phyloP scores from a whole-genome alignment of 371 early-diverging fungal species.

The Basidiobolus meristosporus region DNA sequence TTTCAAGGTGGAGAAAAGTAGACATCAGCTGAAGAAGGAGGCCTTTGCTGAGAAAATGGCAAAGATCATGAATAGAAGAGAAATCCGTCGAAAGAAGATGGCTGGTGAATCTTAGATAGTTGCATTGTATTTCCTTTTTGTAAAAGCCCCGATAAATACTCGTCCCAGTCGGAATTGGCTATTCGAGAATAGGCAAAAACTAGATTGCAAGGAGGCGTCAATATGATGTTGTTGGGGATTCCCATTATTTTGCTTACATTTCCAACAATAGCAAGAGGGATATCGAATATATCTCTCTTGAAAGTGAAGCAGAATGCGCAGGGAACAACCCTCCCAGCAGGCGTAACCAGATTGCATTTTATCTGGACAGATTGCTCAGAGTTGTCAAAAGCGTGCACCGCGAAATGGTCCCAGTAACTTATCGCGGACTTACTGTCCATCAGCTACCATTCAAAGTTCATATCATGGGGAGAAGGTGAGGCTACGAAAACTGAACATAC shows the following conservation, averaged over 20 bases:
- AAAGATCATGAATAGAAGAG: no score
- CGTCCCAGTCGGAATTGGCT: no score
- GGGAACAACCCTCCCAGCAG: constrained; percentile 41
- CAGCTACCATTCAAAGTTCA: constrained; percentile 20
- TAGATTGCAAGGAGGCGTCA: background rate
- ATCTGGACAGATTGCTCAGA: constrained; percentile 61
- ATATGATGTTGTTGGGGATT: background rate
- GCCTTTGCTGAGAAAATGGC: no score
- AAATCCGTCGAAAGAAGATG: no score
- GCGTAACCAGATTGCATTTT: constrained; percentile 47
- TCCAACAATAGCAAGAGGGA: no score
- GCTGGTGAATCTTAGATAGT: no score
- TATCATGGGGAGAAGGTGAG: background rate
- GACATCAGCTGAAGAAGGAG: no score
- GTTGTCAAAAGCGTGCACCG: constrained; percentile 73
- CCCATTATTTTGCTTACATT: constrained; percentile 13
- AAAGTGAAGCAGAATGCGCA: constrained; percentile 85
- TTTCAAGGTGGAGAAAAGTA: no score
- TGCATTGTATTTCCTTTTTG: no score
- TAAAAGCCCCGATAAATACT: no score
- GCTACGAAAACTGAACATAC: constrained; percentile 6
- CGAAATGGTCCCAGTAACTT: constrained; percentile 82
- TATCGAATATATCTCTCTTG: constrained; percentile 77
- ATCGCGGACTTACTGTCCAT: constrained; percentile 80
- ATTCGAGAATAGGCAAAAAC: constrained; percentile 2